Evolutionary conservation across 2,329 filamentous ascomycete genomes (phyloP), one percentile per base, ranked within the genome.

Genomic region (Sclerotinia glacialis): DNA sequence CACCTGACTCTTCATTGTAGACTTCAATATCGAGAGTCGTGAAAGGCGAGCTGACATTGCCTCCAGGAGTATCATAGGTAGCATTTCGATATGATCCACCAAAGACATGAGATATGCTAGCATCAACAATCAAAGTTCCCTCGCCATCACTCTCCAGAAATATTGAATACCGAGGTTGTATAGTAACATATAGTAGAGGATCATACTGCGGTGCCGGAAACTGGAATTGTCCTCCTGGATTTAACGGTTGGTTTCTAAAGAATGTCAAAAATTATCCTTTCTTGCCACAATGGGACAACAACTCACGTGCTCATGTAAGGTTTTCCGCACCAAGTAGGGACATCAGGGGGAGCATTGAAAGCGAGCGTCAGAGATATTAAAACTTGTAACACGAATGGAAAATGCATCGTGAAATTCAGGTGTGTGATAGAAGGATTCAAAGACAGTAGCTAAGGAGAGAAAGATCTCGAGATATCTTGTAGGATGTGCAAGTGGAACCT

Each of bases 221-320:
- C 9, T 77, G 69, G 7, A 84, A 77, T 72, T 77, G 77, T 26
- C 83, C 83, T 44, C 81, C 81, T 0, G 82, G 83, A 68, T 83
- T 74, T 69, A 81, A 79, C 0, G 80, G 79, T 5, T 78, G 76
- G 66, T 81, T 79, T 58, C 81, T 82, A 52, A 23, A 5, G 40
- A 16, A 67, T 68, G 31, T 56, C 14, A 55, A 23, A 40, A 9
- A 56, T 3, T 23, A 23, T 2, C 23, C 47, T 6, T 14, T 31
- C 9, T 11, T 18, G 5, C 11, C n/a, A 4, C 14, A 18, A 11
- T 21, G 23, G 9, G 7, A 53, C 34, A 8, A 23, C 46, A 65
- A 71, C 76, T 73, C 71, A 80, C 76, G 73, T 77, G 47, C 75
- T 73, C 42, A 73, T 73, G 71, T 82, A 83, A 18, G 80, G 79